Base-by-base conservation (phyloP, 2,329 filamentous ascomycete genomes). In the Colletotrichum graminicola region DNA sequence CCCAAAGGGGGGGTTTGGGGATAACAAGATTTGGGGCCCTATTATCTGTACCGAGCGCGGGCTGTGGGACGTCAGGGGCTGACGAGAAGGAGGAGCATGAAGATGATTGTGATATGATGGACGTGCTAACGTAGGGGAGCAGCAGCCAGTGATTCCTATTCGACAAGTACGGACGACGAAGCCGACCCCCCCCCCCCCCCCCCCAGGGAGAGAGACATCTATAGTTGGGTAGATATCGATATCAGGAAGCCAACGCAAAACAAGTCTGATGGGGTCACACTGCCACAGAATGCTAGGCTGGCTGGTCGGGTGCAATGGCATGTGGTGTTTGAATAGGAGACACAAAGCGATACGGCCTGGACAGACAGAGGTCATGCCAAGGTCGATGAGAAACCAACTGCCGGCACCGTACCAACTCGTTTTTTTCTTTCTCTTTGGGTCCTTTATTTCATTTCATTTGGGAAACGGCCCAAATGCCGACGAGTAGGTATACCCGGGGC, bases 91-190 rank as follows among this genome's bases (percentile, higher is more conserved):
- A 60, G 21, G 41, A 55, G 68, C 64, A 63, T 62, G 57, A 68
- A 71, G 45, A 41, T 56, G 45, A 29, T 23, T 54, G 39, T 60
- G 36, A 63, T 71, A 71, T 71, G 54, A 71, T 54, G 54, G 65
- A 29, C 59, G 54, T 68, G 29, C 45, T 41, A 68, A 71, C 59
- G 47, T 64, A 21, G 45, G 7, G 56, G 52, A 32, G 11, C 34
- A 45, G 21, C 21, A 59, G 23, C 21, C 21, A 29, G 59, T 43
- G 54, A 55, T 55, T 51, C 32, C 51, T 43, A 49, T 29, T 47
- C 32, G 29, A 55, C 34, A 21, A 55, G 29, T 55, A n/a, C 43
- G 39, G 49, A 56, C 41, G 56, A 55, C 34, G 47, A 39, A 6
- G 47, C 55, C n/a, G 3, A 1, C 21, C 11, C 36, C 36, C 12